Evolutionary conservation across 768 basidiomycete genomes (phyloP), one percentile per base, ranked within the genome.

Genomic region (Psilocybe subaeruginosa): DNA sequence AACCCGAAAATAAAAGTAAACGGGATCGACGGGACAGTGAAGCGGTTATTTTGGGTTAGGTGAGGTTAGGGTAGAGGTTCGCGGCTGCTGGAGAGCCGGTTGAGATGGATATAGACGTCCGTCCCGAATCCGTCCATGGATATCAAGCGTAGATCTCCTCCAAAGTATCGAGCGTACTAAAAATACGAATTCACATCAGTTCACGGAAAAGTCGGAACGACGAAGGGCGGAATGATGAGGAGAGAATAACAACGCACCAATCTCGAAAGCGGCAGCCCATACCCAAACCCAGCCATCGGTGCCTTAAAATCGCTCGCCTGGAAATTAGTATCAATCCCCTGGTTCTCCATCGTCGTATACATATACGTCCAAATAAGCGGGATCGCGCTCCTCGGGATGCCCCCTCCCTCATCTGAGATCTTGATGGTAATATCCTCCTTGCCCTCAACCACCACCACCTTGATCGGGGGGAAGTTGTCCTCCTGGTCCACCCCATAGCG

Each of bases 121-220:
- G 92, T 95, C 8, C 95, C 94, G 70, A 92, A 95, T n/a, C 97
- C 97, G 64, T 99, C 97, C 96, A 99, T 99, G 47, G 95, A 91
- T 64, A 99, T 99, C 58, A 99, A 74, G 16, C 93, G 82, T 29
- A 99, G 77, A 73, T 99, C 96, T 0, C 94, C 93, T 0, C 94
- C 97, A 69, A 98, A 97, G 72, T 97, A 99, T 51, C 97, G 80
- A 0, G 96, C 95, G 69, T 99, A 99, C 86, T 35, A 35, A 35
- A 35, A 35, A 35, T 35, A 35, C 6, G 23, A 23, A 23, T 23
- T 23, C 23, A 23, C 23, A 23, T 23, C 23, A 11, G 33, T 35
- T 35, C 33, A 11, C 33, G 33, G 33, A 11, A 35, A 35, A 35
- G 33, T 23, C 23, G 33, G 11, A 6, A 11, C 33, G 33, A 35